Conservation (phyloP, 495 filamentous ascomycete genomes). For the Endocarpon pusillum region DNA sequence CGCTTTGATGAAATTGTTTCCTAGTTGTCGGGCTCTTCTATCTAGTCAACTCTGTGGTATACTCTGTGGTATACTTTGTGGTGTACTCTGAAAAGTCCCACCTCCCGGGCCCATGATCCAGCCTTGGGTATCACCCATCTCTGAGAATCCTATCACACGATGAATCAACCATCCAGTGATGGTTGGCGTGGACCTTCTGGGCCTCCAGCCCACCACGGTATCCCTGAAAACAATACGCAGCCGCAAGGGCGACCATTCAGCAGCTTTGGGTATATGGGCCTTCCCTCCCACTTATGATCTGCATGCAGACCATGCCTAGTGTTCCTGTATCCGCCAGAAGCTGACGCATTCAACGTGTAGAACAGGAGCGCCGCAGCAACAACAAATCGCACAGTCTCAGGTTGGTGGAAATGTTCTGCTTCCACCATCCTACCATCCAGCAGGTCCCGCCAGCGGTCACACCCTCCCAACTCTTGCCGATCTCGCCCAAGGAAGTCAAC, state of each 20-base stretch:
- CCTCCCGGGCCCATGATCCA: no score
- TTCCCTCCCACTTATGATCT: background rate
- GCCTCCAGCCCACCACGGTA: conserved; percentile 5
- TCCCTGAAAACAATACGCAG: conserved; percentile 6
- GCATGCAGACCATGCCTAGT: background rate
- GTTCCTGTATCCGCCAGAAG: background rate
- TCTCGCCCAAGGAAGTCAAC: conserved; percentile 29
- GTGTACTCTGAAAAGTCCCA: no score
- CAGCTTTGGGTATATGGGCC: conserved; percentile 12
- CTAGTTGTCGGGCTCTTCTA: no score
- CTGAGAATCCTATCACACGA: no score
- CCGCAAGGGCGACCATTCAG: conserved; percentile 13
- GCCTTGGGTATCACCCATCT: no score
- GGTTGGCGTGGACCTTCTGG: conserved; percentile 11
- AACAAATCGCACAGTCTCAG: conserved; percentile 31
- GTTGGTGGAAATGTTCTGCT: conserved; percentile 31
- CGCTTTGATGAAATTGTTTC: no score
- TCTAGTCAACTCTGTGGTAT: no score
- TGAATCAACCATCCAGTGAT: conserved; percentile 12
- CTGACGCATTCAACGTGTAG: background rate
- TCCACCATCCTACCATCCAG: conserved; percentile 28
- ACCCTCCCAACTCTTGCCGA: conserved; percentile 34
- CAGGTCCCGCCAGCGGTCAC: conserved; percentile 29
- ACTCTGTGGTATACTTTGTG: no score
- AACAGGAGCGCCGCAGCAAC: conserved; percentile 18